Percentiles rank a stretch among this genome's conserved stretches.
phyloP scores from a whole-genome alignment of 2,329 filamentous ascomycete genomes.

The Acarospora socialis region DNA sequence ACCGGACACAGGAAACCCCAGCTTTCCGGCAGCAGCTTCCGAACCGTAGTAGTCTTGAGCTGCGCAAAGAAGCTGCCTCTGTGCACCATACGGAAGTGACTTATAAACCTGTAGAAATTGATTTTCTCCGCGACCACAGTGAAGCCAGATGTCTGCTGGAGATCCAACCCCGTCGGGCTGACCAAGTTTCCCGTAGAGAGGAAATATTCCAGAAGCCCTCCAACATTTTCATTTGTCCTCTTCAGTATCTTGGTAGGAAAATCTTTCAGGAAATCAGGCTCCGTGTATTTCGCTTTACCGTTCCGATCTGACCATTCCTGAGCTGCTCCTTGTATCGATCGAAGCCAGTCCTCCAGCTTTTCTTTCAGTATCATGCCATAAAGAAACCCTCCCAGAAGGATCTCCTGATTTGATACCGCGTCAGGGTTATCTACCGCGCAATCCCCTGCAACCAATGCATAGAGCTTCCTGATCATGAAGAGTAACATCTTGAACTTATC shows the following conservation, averaged over 20 bases:
- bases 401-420: slow-evolving; percentile 90
- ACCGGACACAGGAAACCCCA: slow-evolving; percentile 98
- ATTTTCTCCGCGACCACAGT: slow-evolving; percentile 97
- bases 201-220: slow-evolving; percentile 82
- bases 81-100: slow-evolving; percentile 98
- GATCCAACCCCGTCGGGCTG: slow-evolving; percentile 79
- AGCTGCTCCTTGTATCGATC: slow-evolving; percentile 41
- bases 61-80: slow-evolving; percentile 98
- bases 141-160: slow-evolving; percentile 90
- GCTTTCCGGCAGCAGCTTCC: slow-evolving; percentile 88
- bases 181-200: slow-evolving; percentile 88
- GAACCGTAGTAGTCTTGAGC: slow-evolving; percentile 89
- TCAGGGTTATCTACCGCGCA: slow-evolving; percentile 92
- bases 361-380: slow-evolving; percentile 96
- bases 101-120: slow-evolving; percentile 96
- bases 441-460: slow-evolving; percentile 81
- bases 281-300: slow-evolving; percentile 48
- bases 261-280: slow-evolving; percentile 62
- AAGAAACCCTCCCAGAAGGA: slow-evolving; percentile 80
- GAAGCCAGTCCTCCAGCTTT: slow-evolving; percentile 75
- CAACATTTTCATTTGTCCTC: slow-evolving; percentile 77
- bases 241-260: slow-evolving; percentile 66
- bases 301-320: slow-evolving; percentile 42
- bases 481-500: slow-evolving; percentile 92
- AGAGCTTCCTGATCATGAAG: slow-evolving; percentile 94